Evolutionary conservation across 2,329 filamentous ascomycete species (phyloP), one percentile per base, ranked within the genome.

Genomic region (Hypomyces perniciosus): DNA sequence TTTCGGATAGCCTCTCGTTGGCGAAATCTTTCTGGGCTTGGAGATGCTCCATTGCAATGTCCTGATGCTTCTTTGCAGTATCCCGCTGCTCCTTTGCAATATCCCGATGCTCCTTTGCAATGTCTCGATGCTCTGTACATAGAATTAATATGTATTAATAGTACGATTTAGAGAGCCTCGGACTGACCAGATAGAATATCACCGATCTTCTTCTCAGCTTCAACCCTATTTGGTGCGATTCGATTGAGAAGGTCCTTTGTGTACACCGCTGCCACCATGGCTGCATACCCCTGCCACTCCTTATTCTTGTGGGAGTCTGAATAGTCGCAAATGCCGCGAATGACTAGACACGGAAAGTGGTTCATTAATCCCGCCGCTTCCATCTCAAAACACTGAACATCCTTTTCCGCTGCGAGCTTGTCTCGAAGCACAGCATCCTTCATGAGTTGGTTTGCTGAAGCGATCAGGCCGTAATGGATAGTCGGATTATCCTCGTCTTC

Each of bases 191-290:
- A 48, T 3, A 55, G 35, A 3, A 54, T 27, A 27, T 54, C 53
- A 2, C 13, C 38, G 3, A 58, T 51, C 7, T 28, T 46, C 9
- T 26, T 44, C 33, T 61, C 52, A 5, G 28, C 51, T 34, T 55
- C 45, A 28, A 63, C 31, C 6, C 13, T 50, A 12, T 37, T 48
- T 6, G 52, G 54, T 1, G 54, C 20, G 27, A 64, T 56, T 12
- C 45, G 40, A 1, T 7, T 4, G 1, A 65, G 29, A 4, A 65
- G 51, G 20, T 63, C 58, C 46, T 57, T 65, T 0, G 61, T 56
- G 48, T 62, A 68, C 20, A 58, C 63, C 6, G 65, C 65, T 8
- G 65, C 63, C 13, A 55, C 51, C 41, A 63, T 61, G 4, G 65
- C 58, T 6, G 64, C 59, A 56, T 62, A 67, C 4, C 56, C 52